Evolutionary conservation across 139 green algal genomes (phyloP), one percentile per base, ranked within the genome.

Genomic region (Astrephomene gubernaculifera): DNA sequence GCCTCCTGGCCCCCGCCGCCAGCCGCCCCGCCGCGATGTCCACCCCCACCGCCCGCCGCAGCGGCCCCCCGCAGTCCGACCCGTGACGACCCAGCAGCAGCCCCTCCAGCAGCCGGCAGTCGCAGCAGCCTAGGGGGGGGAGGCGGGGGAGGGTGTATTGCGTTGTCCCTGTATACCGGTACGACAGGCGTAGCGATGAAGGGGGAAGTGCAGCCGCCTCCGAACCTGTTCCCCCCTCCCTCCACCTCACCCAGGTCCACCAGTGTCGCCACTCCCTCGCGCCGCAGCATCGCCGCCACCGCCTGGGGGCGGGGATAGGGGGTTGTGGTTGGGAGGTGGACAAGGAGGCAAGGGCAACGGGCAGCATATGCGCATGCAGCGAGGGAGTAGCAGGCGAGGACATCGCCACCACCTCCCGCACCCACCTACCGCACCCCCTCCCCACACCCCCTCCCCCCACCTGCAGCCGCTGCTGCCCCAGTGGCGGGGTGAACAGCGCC

Each of bases 401-500:
- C n/a, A n/a, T n/a, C n/a, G n/a, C n/a, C n/a, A n/a, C n/a, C n/a
- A n/a, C n/a, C n/a, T n/a, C n/a, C n/a, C n/a, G n/a, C n/a, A n/a
- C n/a, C n/a, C n/a, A n/a, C n/a, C n/a, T n/a, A n/a, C n/a, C 22
- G 6, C 57, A 70, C n/a, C 63, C 63, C 29, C n/a, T 70, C 27
- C n/a, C 63, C 65, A 9, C 12, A 9, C 65, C 65, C 36, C 19
- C 9, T 36, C 14, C 14, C 19, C 45, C 14, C 39, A 82, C 75
- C 75, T 82, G 49, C 75, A 82, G 57, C 10, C 75, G 75, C 57
- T 82, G 75, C 75, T 71, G 36, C 3, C 76, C 60, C 54, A 83
- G 76, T 17, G 57, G 57, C 36, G 75, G 75, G 19, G 38, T 83
- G 76, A 72, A 72, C 5, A 83, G 76, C 60, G 38, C 6, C 22